Evolutionary conservation across 805 yeast species (phyloP).

Genomic region (Yamadazyma phyllophila): DNA sequence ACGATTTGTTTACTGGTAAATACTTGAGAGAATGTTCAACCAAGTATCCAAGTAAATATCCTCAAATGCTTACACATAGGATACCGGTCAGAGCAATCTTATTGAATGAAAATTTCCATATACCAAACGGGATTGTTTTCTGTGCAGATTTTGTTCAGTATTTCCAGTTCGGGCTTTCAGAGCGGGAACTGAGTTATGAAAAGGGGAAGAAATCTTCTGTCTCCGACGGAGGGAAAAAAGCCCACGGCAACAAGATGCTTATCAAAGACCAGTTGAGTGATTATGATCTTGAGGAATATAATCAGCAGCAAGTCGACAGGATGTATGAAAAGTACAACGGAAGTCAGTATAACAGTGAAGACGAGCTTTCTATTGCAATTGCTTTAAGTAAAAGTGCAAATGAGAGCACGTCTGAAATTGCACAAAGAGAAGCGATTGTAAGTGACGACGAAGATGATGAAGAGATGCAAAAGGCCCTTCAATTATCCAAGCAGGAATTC

Average conservation of each 20-base stretch:
- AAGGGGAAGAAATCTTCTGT: conserved; percentile 16
- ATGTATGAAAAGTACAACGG: conserved; percentile 50
- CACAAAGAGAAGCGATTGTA: background rate
- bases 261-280: conserved; percentile 37
- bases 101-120: conserved; percentile 23
- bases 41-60: conserved; percentile 25
- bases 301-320: conserved; percentile 19
- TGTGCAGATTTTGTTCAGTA: conserved; percentile 45
- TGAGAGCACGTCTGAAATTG: background rate
- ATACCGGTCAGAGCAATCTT: conserved; percentile 27
- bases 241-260: conserved; percentile 18
- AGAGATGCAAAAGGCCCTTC: conserved; percentile 17
- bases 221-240: conserved; percentile 22
- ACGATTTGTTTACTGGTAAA: conserved; percentile 44
- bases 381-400: conserved; percentile 36
- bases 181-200: conserved; percentile 9
- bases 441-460: conserved; percentile 17
- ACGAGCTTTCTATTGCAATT: conserved; percentile 41
- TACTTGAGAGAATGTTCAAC: conserved; percentile 32
- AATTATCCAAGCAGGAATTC: conserved; percentile 17
- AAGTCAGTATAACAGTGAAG: conserved; percentile 27
- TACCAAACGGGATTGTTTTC: conserved; percentile 37
- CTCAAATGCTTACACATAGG: conserved; percentile 19
- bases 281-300: conserved; percentile 29
- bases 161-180: conserved; percentile 45